A percentile compares a stretch with the other conserved stretches of the same genome.
Evolutionary conservation across 352 stramenopile genomes (phyloP).

Genomic region (Detonula confervacea): DNA sequence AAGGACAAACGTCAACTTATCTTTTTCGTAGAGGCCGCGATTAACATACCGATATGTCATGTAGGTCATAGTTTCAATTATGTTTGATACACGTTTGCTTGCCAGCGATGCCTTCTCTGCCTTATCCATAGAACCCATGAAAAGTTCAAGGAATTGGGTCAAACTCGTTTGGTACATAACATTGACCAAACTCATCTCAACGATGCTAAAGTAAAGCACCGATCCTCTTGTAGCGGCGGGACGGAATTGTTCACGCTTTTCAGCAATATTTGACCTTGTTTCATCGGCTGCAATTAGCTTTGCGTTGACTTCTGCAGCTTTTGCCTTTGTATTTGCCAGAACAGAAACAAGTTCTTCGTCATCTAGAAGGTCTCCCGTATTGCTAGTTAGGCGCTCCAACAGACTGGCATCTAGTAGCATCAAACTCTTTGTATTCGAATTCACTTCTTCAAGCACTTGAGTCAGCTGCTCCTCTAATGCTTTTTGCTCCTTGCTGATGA

Average conservation of each 20-base stretch:
- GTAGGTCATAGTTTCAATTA: constrained; percentile 99
- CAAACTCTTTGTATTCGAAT: constrained; percentile 97
- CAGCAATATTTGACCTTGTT: constrained; percentile 96
- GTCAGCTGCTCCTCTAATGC: constrained; percentile 98
- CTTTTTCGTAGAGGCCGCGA: constrained; percentile 95
- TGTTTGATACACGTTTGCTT: constrained; percentile 97
- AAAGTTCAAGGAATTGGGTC: constrained; percentile 96
- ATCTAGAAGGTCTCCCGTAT: constrained; percentile 97
- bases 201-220: constrained; percentile 98
- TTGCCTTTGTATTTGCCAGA: constrained; percentile 97
- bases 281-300: constrained; percentile 97
- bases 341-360: constrained; percentile 98
- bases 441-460: constrained; percentile 97
- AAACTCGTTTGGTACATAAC: constrained; percentile 99
- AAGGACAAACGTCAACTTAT: constrained; percentile 98
- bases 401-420: constrained; percentile 94
- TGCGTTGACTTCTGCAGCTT: constrained; percentile 96
- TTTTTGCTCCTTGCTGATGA: constrained; percentile 98
- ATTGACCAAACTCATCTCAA: constrained; percentile 98
- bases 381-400: constrained; percentile 95
- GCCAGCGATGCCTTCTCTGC: constrained; percentile 96
- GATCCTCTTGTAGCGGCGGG: constrained; percentile 96
- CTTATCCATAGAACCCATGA: constrained; percentile 98
- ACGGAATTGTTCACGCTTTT: constrained; percentile 98
- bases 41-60: constrained; percentile 99